Evolutionary conservation across 345 rosid genomes (phyloP).

Genomic region (Hibiscus mutabilis): DNA sequence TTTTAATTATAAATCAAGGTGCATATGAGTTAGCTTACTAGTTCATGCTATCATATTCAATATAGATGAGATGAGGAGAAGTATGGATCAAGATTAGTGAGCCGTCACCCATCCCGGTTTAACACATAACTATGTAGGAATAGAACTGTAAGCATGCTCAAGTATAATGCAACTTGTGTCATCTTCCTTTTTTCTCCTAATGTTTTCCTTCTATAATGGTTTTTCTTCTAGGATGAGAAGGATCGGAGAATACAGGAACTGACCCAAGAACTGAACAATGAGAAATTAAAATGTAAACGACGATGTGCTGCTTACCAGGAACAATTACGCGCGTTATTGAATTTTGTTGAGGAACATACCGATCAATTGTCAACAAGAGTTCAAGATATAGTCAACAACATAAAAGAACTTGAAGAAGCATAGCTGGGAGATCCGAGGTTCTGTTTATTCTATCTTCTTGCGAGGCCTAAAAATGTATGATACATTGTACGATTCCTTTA

Average conservation of each 20-base stretch:
- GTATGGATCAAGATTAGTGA: background rate
- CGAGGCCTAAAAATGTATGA: constrained; percentile 3
- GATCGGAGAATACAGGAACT: constrained; percentile 40
- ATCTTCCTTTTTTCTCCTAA: background rate
- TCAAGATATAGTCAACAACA: constrained; percentile 28
- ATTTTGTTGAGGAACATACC: constrained; percentile 39
- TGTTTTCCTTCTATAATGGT: background rate
- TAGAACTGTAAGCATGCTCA: background rate
- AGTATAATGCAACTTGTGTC: background rate
- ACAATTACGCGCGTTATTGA: constrained; percentile 27
- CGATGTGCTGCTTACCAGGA: constrained; percentile 36
- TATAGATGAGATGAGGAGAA: background rate
- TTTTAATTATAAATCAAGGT: background rate
- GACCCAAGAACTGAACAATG: constrained; percentile 37
- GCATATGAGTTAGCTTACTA: background rate
- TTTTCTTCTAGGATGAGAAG: constrained; percentile 36
- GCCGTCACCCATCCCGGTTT: background rate
- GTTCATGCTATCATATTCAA: background rate
- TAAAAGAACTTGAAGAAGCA: constrained; percentile 34
- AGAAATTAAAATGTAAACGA: constrained; percentile 34
- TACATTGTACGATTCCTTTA: constrained; percentile 11
- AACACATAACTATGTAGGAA: background rate
- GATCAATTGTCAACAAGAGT: constrained; percentile 34
- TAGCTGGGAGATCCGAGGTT: constrained; percentile 22
- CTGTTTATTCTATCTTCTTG: background rate